A percentile compares a stretch with the other conserved stretches of the same genome.
Conservation (phyloP, 2,329 filamentous ascomycete genomes). For the Fusarium sp. region DNA sequence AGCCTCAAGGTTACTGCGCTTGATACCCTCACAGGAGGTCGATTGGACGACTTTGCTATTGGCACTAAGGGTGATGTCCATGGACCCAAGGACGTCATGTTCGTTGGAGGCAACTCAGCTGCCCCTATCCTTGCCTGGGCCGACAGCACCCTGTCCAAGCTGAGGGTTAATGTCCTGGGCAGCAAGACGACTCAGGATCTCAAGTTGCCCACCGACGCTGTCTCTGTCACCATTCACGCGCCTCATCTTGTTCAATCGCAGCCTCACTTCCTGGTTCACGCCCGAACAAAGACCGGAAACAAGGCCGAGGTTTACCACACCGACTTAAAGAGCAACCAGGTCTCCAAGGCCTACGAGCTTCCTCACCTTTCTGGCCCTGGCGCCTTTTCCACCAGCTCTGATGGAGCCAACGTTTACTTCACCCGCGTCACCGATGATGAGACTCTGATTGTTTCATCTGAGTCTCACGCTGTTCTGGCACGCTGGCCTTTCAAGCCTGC, state of each 20-base stretch:
- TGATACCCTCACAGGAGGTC: slow-evolving; percentile 78
- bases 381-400: slow-evolving; percentile 81
- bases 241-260: slow-evolving; percentile 77
- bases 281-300: slow-evolving; percentile 74
- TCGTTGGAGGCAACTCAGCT: slow-evolving; percentile 80
- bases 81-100: slow-evolving; percentile 72
- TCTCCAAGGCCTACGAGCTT: slow-evolving; percentile 83
- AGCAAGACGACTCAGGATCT: slow-evolving; percentile 68
- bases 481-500: slow-evolving; percentile 73
- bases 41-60: slow-evolving; percentile 76
- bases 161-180: slow-evolving; percentile 78
- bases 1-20: slow-evolving; percentile 81
- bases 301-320: slow-evolving; percentile 90
- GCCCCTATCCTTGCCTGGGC: slow-evolving; percentile 82
- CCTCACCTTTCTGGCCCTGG: slow-evolving; percentile 77
- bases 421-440: slow-evolving; percentile 83
- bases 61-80: slow-evolving; percentile 80
- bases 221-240: slow-evolving; percentile 75
- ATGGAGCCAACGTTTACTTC: slow-evolving; percentile 87
- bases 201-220: slow-evolving; percentile 58
- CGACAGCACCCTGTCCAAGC: slow-evolving; percentile 68
- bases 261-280: slow-evolving; percentile 88
- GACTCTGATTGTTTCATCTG: slow-evolving; percentile 78
- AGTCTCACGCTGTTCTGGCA: slow-evolving; percentile 79
- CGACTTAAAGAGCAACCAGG: slow-evolving; percentile 73